Evolutionary conservation across 2,329 filamentous ascomycete genomes (phyloP).

Genomic region (Leptoxyphium fumago): DNA sequence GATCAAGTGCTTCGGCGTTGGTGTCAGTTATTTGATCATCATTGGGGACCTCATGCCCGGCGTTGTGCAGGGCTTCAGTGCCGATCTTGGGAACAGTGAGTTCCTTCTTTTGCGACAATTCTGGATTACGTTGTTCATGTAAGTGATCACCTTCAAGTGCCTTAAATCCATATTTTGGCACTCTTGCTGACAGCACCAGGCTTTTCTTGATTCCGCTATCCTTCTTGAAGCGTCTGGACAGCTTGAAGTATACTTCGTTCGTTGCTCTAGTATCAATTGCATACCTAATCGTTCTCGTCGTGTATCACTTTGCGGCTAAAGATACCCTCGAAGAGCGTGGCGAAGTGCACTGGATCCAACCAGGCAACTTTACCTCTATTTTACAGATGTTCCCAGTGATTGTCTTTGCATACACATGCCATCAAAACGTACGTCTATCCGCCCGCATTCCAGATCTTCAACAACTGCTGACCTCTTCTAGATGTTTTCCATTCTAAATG

Average conservation of each 20-base stretch:
- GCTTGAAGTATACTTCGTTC: conserved; percentile 91
- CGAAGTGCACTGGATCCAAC: conserved; percentile 59
- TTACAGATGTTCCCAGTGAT: conserved; percentile 85
- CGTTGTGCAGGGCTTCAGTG: conserved; percentile 67
- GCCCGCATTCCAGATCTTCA: neutral
- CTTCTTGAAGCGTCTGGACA: conserved; percentile 81
- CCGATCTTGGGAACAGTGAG: conserved; percentile 42
- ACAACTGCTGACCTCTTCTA: conserved; percentile 22
- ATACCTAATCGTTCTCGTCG: conserved; percentile 81
- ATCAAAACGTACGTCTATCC: conserved; percentile 63
- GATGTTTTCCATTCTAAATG: conserved; percentile 99
- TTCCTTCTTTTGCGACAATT: conserved; percentile 86
- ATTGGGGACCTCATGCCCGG: conserved; percentile 98
- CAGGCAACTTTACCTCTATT: conserved; percentile 63
- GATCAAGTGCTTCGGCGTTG: conserved; percentile 95
- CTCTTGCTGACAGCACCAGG: conserved; percentile 29
- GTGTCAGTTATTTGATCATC: conserved; percentile 94
- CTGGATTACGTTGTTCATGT: conserved; percentile 97
- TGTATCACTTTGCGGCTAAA: conserved; percentile 73
- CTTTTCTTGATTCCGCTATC: conserved; percentile 87
- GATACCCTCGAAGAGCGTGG: conserved; percentile 63
- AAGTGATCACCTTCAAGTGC: conserved; percentile 15
- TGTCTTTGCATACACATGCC: conserved; percentile 98
- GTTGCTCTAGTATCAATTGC: conserved; percentile 84
- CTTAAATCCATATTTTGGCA: neutral